Evolutionary conservation across 75 land plant genomes (phyloP), one percentile per base, ranked within the genome.

Genomic region (Pinus albicaulis): DNA sequence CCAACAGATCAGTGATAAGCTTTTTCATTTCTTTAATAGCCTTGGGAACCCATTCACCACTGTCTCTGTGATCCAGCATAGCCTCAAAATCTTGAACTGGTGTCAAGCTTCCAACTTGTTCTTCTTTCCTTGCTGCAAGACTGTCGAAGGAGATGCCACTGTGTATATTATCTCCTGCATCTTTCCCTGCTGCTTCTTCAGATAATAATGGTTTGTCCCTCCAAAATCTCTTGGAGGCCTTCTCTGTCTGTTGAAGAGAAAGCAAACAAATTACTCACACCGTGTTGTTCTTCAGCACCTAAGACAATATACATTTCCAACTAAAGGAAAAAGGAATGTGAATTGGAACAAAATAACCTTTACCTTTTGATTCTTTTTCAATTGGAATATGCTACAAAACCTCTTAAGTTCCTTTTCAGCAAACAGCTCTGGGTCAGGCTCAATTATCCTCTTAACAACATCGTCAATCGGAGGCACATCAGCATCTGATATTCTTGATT

Each of bases 361-460:
- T 14, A 97, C 99, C 98, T 97, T 91, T 56, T 86, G 84, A 72
- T 92, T 90, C 63, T 83, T 86, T 66, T 89, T 93, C 64, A 97
- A 62, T 66, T 81, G 86, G 76, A 94, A 95, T 44, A 72, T 59
- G 36, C 70, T 77, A n/a, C 75, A 25, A 55, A 94, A 87, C 20
- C 76, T 77, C 61, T 84, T 79, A 72, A 78, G 24, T 68, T 83
- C 60, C 58, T 81, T 84, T 76, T 85, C 84, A 75, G 88, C 75
- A 74, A 88, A 24, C 64, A 94, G 78, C 26, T 86, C 80, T 19
- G 83, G 82, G 82, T 94, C 92, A 58, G 95, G 92, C 82, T 92
- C 93, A 71, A 86, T 78, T 25, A 94, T 86, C 60, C 34, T 77
- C 79, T 74, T 84, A 26, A 97, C 81, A 44, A 84, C 82, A 76